phyloP scores from a whole-genome alignment of 345 rosid species.

The Brassica carinata region DNA sequence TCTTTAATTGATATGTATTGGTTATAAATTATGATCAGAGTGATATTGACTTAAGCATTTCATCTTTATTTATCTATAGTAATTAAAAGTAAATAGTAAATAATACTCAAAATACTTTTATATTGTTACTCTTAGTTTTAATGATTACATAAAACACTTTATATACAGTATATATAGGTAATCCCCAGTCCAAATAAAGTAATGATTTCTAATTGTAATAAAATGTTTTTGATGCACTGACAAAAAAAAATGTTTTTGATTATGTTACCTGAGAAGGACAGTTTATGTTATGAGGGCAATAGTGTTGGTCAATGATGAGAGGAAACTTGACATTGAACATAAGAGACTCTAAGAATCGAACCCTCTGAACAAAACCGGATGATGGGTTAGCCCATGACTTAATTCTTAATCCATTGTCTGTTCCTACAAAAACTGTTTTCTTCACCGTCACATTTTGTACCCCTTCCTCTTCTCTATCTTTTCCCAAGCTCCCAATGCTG shows the following conservation, averaged over 20 bases:
- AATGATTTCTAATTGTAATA: background rate
- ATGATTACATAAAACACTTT: background rate
- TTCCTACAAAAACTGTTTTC: background rate
- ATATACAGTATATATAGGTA: background rate
- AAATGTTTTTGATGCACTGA: background rate
- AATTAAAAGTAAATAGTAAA: background rate
- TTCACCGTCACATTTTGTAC: conserved; percentile 6
- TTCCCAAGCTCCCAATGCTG: conserved; percentile 7
- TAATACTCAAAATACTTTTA: background rate
- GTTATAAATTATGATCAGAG: background rate
- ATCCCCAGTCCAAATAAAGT: background rate
- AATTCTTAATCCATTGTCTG: conserved; percentile 3
- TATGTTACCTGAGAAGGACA: background rate
- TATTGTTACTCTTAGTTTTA: background rate
- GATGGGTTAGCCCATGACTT: conserved; percentile 6
- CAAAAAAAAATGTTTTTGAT: background rate
- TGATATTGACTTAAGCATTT: background rate
- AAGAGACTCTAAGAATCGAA: background rate
- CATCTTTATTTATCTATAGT: background rate
- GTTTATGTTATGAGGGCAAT: background rate
- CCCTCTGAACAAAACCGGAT: background rate
- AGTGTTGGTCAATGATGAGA: conserved; percentile 5
- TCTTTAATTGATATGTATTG: background rate
- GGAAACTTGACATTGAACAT: conserved; percentile 1
- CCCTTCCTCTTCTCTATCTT: background rate